Percentiles rank a stretch among this genome's conserved stretches.
Conservation (phyloP, 2,329 filamentous ascomycete genomes). For the Pseudogymnoascus verrucosus region DNA sequence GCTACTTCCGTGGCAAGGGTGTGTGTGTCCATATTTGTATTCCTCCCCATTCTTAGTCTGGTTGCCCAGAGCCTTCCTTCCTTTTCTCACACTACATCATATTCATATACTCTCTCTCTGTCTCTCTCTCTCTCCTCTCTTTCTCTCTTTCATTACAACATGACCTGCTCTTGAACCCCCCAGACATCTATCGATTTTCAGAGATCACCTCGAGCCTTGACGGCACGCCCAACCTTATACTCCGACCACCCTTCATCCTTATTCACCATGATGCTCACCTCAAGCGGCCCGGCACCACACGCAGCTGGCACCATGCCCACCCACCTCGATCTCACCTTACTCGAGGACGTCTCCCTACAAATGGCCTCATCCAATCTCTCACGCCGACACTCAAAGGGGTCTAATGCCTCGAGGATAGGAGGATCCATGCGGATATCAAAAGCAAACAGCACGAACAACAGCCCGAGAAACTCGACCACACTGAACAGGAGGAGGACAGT, state of each 20-base stretch:
- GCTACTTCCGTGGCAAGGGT: neutral
- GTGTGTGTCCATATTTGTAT: neutral
- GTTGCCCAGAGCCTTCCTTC: neutral
- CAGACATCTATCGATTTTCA: neutral
- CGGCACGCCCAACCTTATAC: neutral
- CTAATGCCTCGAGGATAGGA: conserved; percentile 41
- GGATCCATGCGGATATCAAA: conserved; percentile 54
- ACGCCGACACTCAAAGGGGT: conserved; percentile 40
- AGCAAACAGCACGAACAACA: conserved; percentile 60
- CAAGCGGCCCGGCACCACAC: conserved; percentile 7
- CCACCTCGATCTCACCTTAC: conserved; percentile 25
- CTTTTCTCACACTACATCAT: conserved; percentile 1
- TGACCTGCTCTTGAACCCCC: neutral
- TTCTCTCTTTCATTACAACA: neutral
- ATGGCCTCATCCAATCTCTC: conserved; percentile 39
- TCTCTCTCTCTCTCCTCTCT: neutral
- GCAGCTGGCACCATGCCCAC: neutral
- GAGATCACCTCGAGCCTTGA: neutral
- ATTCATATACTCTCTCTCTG: conserved; percentile 1
- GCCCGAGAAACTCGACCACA: conserved; percentile 48
- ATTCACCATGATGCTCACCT: conserved; percentile 17
- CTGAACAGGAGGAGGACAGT: conserved; percentile 48
- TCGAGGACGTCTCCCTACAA: conserved; percentile 46
- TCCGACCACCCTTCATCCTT: neutral
- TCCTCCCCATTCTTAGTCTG: neutral